Evolutionary conservation across 1,284 basidiomycete genomes (phyloP), one percentile per base, ranked within the genome.

Genomic region (Spongiforma sp.): DNA sequence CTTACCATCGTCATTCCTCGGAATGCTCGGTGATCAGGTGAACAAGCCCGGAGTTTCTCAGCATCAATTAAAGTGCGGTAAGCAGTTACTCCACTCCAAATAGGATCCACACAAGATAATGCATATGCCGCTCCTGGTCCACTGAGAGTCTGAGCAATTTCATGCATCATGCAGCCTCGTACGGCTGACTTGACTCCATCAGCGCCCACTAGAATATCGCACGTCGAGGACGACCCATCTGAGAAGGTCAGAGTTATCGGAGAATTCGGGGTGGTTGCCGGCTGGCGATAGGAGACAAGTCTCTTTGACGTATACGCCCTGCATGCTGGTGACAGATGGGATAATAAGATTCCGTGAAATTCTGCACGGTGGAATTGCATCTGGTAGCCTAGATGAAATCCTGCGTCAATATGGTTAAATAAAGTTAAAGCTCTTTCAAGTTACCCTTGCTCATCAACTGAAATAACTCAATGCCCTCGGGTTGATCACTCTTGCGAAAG

Each of bases 111-210:
- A 28, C 73, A 76, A 6, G 71, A 70, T 32, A 73, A 58, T 17
- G 69, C 68, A 43, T 26, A 63, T 5, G 43, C 21, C 15, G 69
- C 67, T 57, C 63, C 65, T 30, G 52, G 52, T 50, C 67, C 65
- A 8, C 63, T 59, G 57, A 70, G 48, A 33, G 28, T 54, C 48
- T 48, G 56, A 5, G 76, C 69, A 28, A 75, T 68, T 37, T 79
- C 77, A 1, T 68, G 66, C 56, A 82, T 75, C 72, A 86, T 76
- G n/a, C 72, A 68, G 50, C 68, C 68, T 46, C 86, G 81, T 14
- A 86, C 80, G 15, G 73, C 74, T 0, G 85, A 87, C 68, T 84
- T 86, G 62, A 87, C 68, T 0, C 86, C 85, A 64, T 87, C 85
- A 0, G 84, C 83, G 32, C 83, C 85, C 30, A 86, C 73, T 21